Base-by-base conservation (phyloP, 192 early-diverging fungal genomes). In the Endogone sp. region DNA sequence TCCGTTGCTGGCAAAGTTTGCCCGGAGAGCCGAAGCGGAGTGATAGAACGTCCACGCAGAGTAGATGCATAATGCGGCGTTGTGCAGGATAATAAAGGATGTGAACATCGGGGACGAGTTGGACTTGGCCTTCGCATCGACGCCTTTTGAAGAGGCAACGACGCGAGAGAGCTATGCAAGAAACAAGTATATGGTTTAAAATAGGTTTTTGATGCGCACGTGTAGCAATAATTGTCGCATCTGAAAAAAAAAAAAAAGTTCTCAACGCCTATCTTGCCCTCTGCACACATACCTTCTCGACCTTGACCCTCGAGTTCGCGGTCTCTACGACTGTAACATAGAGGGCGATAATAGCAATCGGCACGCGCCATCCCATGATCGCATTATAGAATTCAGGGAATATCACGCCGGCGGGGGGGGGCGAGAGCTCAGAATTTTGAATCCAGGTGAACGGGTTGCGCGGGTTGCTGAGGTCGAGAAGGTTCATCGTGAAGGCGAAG, bases 21-120 rank as follows among this genome's bases (percentile, higher is more conserved):
- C 67, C 54, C 75, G 70, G 74, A 81, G 82, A 56, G 71, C 70
- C 32, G 84, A 79, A 66, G 82, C 81, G 71, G 83, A 81, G 32
- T 72, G 68, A 64, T 80, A 68, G 58, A 91, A 91, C 16, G 86
- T 85, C 75, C 82, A 83, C 6, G 75, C 90, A 11, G 88, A 90
- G 75, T 88, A 91, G 3, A 86, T 72, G 22, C 81, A 83, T 26
- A 91, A 73, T n/a, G 82, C 73, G 3, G 80, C 72, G 80, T 91
- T 91, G 78, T 91, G 90, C 56, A 86, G 67, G 71, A 88, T 77
- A 49, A 89, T 84, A 56, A 89, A 49, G 29, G 81, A 72, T 49
- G 79, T 89, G 77, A 91, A 85, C 56, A 78, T 75, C 3, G 77
- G 79, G 20, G 63, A 64, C 61, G 68, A 56, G 60, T 70, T 66